phyloP scores from a whole-genome alignment of 2,329 filamentous ascomycete species.

The Magnaporthiopsis incrustans region DNA sequence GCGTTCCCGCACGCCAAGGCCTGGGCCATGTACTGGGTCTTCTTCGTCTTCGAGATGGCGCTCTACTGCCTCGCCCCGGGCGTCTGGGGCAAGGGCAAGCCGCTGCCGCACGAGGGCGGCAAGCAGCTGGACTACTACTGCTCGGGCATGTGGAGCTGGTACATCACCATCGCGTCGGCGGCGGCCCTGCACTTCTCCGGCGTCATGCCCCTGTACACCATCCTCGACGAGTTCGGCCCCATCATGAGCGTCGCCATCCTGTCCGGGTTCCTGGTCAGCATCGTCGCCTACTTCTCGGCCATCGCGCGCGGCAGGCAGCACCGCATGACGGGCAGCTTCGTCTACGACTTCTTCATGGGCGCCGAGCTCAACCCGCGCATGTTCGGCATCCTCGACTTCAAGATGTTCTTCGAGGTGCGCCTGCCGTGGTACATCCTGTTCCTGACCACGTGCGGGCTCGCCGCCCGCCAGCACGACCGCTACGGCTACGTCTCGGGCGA shows the following conservation, averaged over 20 bases:
- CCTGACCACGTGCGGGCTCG: conserved; percentile 59
- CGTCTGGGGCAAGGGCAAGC: conserved; percentile 80
- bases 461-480: conserved; percentile 66
- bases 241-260: conserved; percentile 89
- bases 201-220: conserved; percentile 79
- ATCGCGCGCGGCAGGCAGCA: conserved; percentile 73
- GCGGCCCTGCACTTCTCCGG: conserved; percentile 72
- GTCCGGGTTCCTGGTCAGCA: conserved; percentile 75
- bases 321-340: conserved; percentile 75
- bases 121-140: conserved; percentile 93
- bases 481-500: conserved; percentile 71
- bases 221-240: conserved; percentile 92
- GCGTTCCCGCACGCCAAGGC: conserved; percentile 77
- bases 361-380: conserved; percentile 80
- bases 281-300: conserved; percentile 82
- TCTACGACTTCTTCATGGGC: conserved; percentile 91
- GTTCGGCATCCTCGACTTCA: conserved; percentile 80
- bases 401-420: conserved; percentile 87
- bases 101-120: conserved; percentile 71
- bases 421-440: conserved; percentile 82
- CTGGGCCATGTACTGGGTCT: conserved; percentile 92
- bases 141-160: conserved; percentile 81
- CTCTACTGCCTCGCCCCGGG: conserved; percentile 84
- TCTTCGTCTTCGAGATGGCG: conserved; percentile 75
- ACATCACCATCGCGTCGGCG: conserved; percentile 69